A percentile compares a stretch with the other conserved stretches of the same genome.
Evolutionary conservation across 2,329 filamentous ascomycete species (phyloP).

Genomic region (Diplocarpon mali): DNA sequence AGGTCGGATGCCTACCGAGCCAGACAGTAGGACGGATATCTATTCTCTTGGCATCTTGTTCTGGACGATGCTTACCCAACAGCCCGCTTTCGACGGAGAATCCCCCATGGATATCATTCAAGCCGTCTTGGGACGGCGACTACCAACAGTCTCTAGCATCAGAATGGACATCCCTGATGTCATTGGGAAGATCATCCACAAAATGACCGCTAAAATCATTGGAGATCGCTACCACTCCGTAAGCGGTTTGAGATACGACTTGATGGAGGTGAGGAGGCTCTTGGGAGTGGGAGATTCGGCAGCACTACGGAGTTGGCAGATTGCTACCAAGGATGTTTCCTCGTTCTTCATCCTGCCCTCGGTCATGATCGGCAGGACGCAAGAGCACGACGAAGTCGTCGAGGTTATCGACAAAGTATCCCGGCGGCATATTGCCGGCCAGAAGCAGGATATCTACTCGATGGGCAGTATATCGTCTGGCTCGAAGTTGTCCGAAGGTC

Average conservation of each 20-base stretch:
- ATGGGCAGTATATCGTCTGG: conserved; percentile 37
- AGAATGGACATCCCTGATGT: conserved; percentile 78
- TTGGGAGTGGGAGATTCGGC: conserved; percentile 63
- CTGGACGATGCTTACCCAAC: conserved; percentile 73
- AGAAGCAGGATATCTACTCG: conserved; percentile 30
- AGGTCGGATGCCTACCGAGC: conserved; percentile 82
- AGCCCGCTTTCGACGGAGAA: conserved; percentile 67
- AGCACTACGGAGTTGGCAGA: conserved; percentile 60
- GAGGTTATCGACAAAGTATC: conserved; percentile 68
- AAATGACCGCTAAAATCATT: conserved; percentile 83
- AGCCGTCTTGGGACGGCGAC: conserved; percentile 68
- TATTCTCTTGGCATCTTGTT: conserved; percentile 86
- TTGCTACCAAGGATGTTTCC: conserved; percentile 77
- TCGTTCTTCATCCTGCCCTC: conserved; percentile 84
- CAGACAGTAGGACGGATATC: conserved; percentile 85
- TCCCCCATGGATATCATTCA: conserved; percentile 86
- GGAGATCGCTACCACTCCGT: conserved; percentile 83
- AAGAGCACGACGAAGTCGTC: conserved; percentile 60
- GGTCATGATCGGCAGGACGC: conserved; percentile 66
- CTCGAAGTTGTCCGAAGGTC: conserved; percentile 39
- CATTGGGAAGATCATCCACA: conserved; percentile 73
- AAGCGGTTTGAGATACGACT: conserved; percentile 73
- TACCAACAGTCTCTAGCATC: conserved; percentile 65
- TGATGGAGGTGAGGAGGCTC: conserved; percentile 62
- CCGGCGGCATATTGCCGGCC: conserved; percentile 45